These are phyloP conservation scores for Xerocomellus chrysenteron DNA, from an alignment of 768 basidiomycete species.

Conservation along the genomic window DNA sequence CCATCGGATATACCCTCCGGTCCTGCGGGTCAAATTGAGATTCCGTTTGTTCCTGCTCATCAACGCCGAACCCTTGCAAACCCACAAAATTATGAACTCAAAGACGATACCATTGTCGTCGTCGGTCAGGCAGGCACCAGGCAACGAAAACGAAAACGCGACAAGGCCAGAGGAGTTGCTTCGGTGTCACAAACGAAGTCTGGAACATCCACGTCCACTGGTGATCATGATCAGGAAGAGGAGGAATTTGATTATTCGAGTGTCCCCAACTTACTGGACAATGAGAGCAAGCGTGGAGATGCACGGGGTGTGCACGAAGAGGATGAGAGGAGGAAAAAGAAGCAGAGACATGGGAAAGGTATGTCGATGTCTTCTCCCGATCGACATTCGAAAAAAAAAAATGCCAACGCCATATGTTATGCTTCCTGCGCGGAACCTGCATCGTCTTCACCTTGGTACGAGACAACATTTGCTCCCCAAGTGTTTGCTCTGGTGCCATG, in stretches of 20 bases:
- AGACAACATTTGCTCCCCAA: background rate
- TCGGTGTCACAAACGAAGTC: background rate
- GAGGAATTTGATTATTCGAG: conserved; percentile 67
- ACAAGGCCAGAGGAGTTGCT: conserved; percentile 13
- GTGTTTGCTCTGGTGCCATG: background rate
- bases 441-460: conserved; percentile 2
- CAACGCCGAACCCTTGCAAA: conserved; percentile 42
- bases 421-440: conserved; percentile 6
- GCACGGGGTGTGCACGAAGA: conserved; percentile 23
- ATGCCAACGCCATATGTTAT: background rate
- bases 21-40: conserved; percentile 56
- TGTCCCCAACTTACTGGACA: conserved; percentile 72
- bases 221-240: conserved; percentile 23
- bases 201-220: background rate
- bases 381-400: background rate
- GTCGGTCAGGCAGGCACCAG: conserved; percentile 65
- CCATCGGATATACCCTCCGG: conserved; percentile 24
- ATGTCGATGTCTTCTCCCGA: conserved; percentile 4
- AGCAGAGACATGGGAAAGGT: conserved; percentile 48
- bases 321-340: conserved; percentile 47
- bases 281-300: conserved; percentile 37
- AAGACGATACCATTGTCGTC: conserved; percentile 67
- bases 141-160: conserved; percentile 57
- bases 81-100: conserved; percentile 17
- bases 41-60: conserved; percentile 73